Evolutionary conservation across 192 early-diverging fungal species (phyloP).

Genomic region (Haplosporangium gracile): DNA sequence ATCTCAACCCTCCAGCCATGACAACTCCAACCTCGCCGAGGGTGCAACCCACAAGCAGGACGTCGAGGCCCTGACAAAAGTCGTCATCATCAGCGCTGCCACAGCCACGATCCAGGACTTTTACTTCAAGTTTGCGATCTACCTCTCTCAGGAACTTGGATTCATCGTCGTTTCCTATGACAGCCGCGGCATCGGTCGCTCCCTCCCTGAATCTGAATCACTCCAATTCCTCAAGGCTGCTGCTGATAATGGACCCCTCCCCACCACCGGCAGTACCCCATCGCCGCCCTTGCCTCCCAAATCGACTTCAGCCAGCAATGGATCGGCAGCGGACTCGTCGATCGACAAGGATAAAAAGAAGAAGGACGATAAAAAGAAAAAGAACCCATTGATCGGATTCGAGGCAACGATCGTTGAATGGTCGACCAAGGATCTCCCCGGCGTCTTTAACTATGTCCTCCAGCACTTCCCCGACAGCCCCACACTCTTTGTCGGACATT

Average conservation of each 20-base stretch:
- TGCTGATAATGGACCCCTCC: constrained; percentile 5
- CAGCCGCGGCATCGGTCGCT: constrained; percentile 49
- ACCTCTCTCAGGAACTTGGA: constrained; percentile 51
- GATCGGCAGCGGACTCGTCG: not conserved
- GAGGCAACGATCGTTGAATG: constrained; percentile 53
- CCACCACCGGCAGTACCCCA: not conserved
- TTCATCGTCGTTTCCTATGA: constrained; percentile 52
- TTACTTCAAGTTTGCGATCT: constrained; percentile 51
- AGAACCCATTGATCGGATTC: constrained; percentile 52
- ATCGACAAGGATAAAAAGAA: not conserved
- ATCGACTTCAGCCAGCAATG: not conserved
- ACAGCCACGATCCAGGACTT: constrained; percentile 53
- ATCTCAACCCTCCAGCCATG: not conserved
- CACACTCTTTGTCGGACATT: constrained; percentile 41
- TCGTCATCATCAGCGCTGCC: constrained; percentile 48
- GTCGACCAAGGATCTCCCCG: constrained; percentile 42
- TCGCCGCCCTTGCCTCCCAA: constrained; percentile 32
- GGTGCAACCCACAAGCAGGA: constrained; percentile 28
- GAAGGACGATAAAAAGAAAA: constrained; percentile 15
- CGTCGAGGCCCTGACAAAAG: constrained; percentile 27
- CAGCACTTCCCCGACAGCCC: constrained; percentile 40
- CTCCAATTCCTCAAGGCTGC: constrained; percentile 36
- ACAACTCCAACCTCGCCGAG: constrained; percentile 15
- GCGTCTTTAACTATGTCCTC: constrained; percentile 46
- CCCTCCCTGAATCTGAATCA: constrained; percentile 31